Evolutionary conservation across 1,139 yeast species (phyloP), one percentile per base, ranked within the genome.

Genomic region (Suhomyces taliae): DNA sequence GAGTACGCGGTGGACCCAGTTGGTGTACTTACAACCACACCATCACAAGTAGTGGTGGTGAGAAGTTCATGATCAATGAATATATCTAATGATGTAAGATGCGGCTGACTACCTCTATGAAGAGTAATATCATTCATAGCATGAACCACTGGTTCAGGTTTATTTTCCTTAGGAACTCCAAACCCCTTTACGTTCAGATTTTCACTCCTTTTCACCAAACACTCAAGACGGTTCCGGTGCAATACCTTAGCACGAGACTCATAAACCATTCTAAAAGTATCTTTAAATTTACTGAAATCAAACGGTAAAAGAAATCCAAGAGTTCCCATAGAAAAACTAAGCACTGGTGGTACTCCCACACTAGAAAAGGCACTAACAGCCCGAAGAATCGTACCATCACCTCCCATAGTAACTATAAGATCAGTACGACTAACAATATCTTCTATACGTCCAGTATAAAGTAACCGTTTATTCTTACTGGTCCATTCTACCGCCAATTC

Each of bases 1-100:
- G 96, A 88, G 64, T 91, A 91, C 0, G 97, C 97, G 0, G 98
- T 91, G 8, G 96, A 88, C 0, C 98, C 98, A 0, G 98, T 91
- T 9, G 98, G 98, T 0, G 97, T 87, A 8, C 95, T 78, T 43
- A 90, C 74, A 8, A 85, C 81, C 12, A 91, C 79, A 19, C 98
- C 98, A 64, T 91, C 98, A 0, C 95, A 96, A 0, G 91, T 87
- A 8, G 97, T 90, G 45, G 93, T 81, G 9, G 99, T 91, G 48
- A 91, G 72, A 58, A 85, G 86, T 60, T 87, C 85, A 33, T 87
- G 88, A 63, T 90, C 95, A 27, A 90, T 85, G 55, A 75, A 82
- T 14, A 91, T 85, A 56, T 91, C 97, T 48, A 91, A 72, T 46
- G 89, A 82, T 2, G 95, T 84, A 54, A 91, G 75, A 62, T 89